A percentile compares a stretch with the other conserved stretches of the same genome.
These are phyloP conservation scores for Arabidopsis lyrata DNA, from an alignment of 441 rosid genomes.

Conservation along the genomic window DNA sequence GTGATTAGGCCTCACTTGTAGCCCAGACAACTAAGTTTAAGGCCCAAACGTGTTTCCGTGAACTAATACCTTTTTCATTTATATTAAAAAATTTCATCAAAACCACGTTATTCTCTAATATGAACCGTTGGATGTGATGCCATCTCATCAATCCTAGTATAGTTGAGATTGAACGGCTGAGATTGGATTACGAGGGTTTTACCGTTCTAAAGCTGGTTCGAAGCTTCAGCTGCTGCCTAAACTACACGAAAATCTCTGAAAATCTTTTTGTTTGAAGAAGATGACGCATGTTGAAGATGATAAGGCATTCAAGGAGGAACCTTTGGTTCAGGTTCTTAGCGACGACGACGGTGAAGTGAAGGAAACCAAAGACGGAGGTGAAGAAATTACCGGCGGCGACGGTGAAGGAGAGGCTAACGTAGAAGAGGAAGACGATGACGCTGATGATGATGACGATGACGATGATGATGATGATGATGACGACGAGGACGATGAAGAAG, in stretches of 20 bases:
- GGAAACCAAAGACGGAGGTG: constrained; percentile 42
- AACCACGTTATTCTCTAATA: constrained; percentile 12
- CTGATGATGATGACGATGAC: constrained; percentile 53
- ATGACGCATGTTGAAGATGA: constrained; percentile 38
- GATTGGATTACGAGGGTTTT: constrained; percentile 10
- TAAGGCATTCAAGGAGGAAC: constrained; percentile 28
- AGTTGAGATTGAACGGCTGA: constrained; percentile 8
- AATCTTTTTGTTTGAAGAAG: background rate
- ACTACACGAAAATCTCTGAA: background rate
- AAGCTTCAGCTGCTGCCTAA: constrained; percentile 17
- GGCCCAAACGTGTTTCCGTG: background rate
- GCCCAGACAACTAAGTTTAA: background rate
- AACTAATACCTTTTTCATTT: too few species aligned
- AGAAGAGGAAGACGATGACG: constrained; percentile 44
- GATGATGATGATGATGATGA: constrained; percentile 51
- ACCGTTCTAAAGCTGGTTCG: constrained; percentile 26
- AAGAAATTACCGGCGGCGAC: constrained; percentile 49
- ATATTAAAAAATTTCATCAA: background rate
- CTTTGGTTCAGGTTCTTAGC: constrained; percentile 28
- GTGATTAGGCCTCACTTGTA: background rate
- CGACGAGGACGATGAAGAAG: constrained; percentile 51
- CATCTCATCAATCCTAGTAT: constrained; percentile 42
- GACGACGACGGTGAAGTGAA: constrained; percentile 34
- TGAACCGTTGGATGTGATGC: constrained; percentile 36
- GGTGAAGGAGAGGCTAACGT: constrained; percentile 36